phyloP scores from a whole-genome alignment of 129 eudicot species.

The Flaveria brownii region DNA sequence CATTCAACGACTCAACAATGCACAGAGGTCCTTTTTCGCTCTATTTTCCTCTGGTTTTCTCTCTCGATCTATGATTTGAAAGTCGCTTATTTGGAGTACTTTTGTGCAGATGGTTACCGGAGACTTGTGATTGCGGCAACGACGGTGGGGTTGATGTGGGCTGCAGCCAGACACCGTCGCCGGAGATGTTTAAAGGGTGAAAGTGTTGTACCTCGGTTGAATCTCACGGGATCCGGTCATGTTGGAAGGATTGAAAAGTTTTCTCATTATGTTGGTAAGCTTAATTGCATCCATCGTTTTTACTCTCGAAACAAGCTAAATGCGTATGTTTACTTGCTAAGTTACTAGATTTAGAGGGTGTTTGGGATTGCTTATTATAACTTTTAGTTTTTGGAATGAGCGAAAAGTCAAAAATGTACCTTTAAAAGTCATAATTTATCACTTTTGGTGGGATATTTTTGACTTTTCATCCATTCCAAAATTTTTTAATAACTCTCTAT shows the following conservation, averaged over 20 bases:
- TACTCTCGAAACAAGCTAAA: neutral
- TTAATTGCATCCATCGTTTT: neutral
- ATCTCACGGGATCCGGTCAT: constrained; percentile 55
- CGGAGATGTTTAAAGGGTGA: constrained; percentile 38
- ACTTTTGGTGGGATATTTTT: too few relatives aligned
- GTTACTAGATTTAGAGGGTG: too few relatives aligned
- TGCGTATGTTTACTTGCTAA: neutral
- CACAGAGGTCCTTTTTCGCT: constrained; percentile 25
- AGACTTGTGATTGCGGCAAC: constrained; percentile 51
- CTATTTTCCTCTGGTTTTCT: neutral
- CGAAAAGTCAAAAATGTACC: too few relatives aligned
- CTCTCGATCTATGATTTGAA: neutral
- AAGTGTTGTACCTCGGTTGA: constrained; percentile 46
- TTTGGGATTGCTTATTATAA: too few relatives aligned
- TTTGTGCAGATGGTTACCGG: constrained; percentile 41
- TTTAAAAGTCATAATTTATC: too few relatives aligned
- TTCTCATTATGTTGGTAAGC: constrained; percentile 74
- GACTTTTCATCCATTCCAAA: too few relatives aligned
- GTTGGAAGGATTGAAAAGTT: constrained; percentile 58
- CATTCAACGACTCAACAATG: neutral
- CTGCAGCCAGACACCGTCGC: constrained; percentile 43
- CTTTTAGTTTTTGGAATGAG: too few relatives aligned
- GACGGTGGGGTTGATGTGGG: constrained; percentile 42
- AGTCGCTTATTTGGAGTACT: neutral
- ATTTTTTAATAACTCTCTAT: too few relatives aligned